Evolutionary conservation across 495 filamentous ascomycete species (phyloP), one percentile per base, ranked within the genome.

Genomic region (Daldinia decipiens): DNA sequence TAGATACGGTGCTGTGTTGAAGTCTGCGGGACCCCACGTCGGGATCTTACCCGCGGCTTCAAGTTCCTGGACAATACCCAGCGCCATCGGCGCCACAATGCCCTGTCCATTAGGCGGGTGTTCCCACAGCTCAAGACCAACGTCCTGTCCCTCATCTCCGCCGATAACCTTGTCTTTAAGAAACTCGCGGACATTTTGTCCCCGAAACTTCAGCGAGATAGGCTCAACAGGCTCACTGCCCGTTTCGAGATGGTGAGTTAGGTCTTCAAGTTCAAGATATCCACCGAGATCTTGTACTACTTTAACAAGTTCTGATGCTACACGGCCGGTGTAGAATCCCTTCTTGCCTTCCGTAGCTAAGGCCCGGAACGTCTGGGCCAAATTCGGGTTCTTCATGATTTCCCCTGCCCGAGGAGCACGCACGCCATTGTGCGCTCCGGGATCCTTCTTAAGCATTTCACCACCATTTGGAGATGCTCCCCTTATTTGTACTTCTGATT

Each of bases 71-170:
- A 99, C 82, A 67, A 98, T 95, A 2, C 96, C 95, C 0, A 99
- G 83, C 1, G 95, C 91, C 88, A 98, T 96, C 40, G 98, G 84
- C 4, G 95, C 96, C 0, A 98, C 93, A 67, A 99, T 91, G 11
- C 95, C 95, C 79, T 99, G 95, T 0, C 96, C 94, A 80, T 98
- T 98, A n/a, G 95, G 95, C 40, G 95, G 93, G 79, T 97, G 94
- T 70, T 99, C 95, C 94, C 94, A 98, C 1, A 99, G 77, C 72
- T 95, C 89, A 19, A 97, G 64, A 9, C 75, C 75, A 26, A 75
- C n/a, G 56, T 77, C 75, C n/a, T 57, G 55, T 11, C 59, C 26
- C 38, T 77, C 62, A 52, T 82, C 77, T n/a, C 76, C 79, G 67
- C 86, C 83, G 1, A 82, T 56, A 47, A 76, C 73, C 50, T 78